Percentiles rank a stretch among this genome's conserved stretches.
Conservation (phyloP, 371 early-diverging fungal genomes). For the Mucor racemosus region DNA sequence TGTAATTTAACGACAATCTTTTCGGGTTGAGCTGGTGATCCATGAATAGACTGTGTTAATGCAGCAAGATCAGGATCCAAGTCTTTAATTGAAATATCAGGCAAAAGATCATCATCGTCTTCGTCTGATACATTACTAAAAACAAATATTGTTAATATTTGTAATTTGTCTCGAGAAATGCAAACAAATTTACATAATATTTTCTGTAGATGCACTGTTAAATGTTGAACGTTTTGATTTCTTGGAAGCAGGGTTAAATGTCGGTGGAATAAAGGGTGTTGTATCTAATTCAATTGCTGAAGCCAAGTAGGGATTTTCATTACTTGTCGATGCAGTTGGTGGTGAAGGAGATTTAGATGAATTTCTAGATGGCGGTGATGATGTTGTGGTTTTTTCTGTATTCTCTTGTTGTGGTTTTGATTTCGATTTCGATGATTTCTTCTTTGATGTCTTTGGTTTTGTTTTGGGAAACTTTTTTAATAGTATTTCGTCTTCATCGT, state of each 20-base stretch:
- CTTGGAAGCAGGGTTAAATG: background rate
- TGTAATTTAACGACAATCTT: conserved; percentile 41
- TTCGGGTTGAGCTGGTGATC: conserved; percentile 14
- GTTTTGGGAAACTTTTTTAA: background rate
- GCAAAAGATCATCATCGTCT: background rate
- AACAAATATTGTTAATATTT: background rate
- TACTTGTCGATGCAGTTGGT: background rate
- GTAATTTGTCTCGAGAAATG: background rate
- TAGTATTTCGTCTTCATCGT: background rate
- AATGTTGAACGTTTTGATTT: background rate
- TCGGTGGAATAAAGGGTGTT: background rate
- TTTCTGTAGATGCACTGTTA: background rate
- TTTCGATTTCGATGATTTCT: background rate
- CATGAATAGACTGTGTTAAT: background rate
- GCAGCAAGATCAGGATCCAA: conserved; percentile 47
- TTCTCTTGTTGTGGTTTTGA: background rate
- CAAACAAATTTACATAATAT: background rate
- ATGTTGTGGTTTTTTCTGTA: background rate
- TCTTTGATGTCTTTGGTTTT: background rate
- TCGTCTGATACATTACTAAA: conserved; percentile 14
- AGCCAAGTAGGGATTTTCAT: background rate
- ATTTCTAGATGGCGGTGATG: background rate
- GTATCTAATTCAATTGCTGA: background rate
- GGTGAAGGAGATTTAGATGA: background rate
- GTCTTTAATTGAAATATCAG: conserved; percentile 28